These are phyloP conservation scores for Annona cherimola DNA, from an alignment of 164 flowering plant genomes.

Conservation along the genomic window DNA sequence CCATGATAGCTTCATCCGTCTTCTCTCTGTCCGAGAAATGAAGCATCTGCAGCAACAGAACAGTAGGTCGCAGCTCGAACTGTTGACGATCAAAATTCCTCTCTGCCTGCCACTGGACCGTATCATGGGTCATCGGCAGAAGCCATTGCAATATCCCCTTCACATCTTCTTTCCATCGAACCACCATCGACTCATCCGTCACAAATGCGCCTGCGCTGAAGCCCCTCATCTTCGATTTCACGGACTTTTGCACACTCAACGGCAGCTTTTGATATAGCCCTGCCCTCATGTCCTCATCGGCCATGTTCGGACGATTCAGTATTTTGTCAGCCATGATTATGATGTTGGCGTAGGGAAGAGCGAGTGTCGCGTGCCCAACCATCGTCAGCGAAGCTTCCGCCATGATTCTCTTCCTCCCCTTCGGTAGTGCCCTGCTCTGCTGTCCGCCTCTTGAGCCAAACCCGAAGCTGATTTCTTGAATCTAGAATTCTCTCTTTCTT, in stretches of 20 bases:
- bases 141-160: conserved; percentile 55
- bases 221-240: conserved; percentile 41
- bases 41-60: conserved; percentile 65
- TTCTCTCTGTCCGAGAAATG: conserved; percentile 68
- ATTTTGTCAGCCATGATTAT: conserved; percentile 41
- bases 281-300: conserved; percentile 31
- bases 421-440: neutral
- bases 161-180: conserved; percentile 53
- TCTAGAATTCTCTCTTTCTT: neutral
- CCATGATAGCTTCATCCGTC: conserved; percentile 69
- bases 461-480: neutral
- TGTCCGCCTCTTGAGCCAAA: neutral
- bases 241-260: conserved; percentile 24
- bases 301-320: conserved; percentile 19
- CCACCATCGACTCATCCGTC: conserved; percentile 29
- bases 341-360: conserved; percentile 60
- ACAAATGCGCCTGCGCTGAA: conserved; percentile 11
- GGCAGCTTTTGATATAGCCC: conserved; percentile 61
- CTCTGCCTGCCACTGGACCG: conserved; percentile 61
- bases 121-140: conserved; percentile 65
- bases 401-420: neutral
- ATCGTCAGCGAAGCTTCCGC: conserved; percentile 39
- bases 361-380: conserved; percentile 64
- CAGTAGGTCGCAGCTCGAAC: conserved; percentile 44
- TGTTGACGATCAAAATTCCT: conserved; percentile 52